phyloP scores from a whole-genome alignment of 371 early-diverging fungal genomes.

The Mortierella sp. region DNA sequence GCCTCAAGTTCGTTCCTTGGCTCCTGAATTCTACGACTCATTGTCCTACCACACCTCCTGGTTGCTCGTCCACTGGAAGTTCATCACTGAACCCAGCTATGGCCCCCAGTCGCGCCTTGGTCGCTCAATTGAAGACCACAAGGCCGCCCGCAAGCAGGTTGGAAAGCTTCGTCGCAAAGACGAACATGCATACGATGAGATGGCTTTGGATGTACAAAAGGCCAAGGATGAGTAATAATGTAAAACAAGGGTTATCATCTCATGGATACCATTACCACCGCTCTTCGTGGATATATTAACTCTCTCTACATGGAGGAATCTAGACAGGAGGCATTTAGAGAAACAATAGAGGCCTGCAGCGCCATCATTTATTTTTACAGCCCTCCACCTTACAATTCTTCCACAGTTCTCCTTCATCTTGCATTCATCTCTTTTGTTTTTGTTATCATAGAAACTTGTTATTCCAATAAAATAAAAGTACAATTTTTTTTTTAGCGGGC shows the following conservation, averaged over 20 bases:
- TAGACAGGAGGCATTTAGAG: not conserved
- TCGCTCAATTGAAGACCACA: conserved; percentile 79
- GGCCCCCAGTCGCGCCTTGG: conserved; percentile 90
- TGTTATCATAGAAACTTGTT: no score
- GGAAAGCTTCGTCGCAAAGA: conserved; percentile 54
- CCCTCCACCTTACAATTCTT: not conserved
- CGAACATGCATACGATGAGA: conserved; percentile 52
- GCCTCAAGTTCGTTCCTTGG: conserved; percentile 83
- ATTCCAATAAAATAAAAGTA: no score
- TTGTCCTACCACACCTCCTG: conserved; percentile 92
- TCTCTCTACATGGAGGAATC: no score
- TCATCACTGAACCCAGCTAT: conserved; percentile 77
- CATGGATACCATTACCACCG: no score
- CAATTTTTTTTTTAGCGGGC: no score
- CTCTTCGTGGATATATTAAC: no score
- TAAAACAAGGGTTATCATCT: no score
- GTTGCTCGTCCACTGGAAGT: conserved; percentile 86
- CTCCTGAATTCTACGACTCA: conserved; percentile 92
- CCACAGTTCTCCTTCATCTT: no score
- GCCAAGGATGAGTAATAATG: conserved; percentile 21
- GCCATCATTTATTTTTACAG: not conserved
- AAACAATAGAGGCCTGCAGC: not conserved
- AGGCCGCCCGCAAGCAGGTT: conserved; percentile 68
- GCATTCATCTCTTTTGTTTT: no score
- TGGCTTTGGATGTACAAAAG: conserved; percentile 47